Evolutionary conservation across 768 basidiomycete species (phyloP).

Genomic region (Neoboletus subvelutipes): DNA sequence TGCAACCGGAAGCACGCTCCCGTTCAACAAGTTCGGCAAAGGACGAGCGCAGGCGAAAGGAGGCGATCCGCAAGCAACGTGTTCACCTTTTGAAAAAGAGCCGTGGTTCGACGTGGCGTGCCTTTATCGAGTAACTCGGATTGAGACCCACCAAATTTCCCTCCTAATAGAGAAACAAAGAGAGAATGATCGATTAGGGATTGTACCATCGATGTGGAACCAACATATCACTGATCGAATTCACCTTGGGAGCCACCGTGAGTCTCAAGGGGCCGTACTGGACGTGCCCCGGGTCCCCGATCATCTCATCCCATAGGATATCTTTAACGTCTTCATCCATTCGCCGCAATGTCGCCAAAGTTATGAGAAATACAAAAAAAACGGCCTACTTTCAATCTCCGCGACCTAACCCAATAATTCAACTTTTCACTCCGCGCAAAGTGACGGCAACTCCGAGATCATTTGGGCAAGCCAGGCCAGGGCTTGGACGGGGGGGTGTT

Average conservation of each 20-base stretch:
- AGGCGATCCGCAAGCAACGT: conserved; percentile 72
- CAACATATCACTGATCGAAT: not conserved
- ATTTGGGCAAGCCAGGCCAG: not conserved
- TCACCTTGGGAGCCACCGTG: conserved; percentile 59
- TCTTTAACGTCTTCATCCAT: conserved; percentile 39
- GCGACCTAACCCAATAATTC: conserved; percentile 9
- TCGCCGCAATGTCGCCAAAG: not conserved
- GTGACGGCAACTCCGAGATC: conserved; percentile 1
- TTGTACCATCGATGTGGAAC: conserved; percentile 1
- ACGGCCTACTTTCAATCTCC: conserved; percentile 20
- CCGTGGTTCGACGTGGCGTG: not conserved
- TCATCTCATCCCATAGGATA: conserved; percentile 46
- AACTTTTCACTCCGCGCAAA: conserved; percentile 13
- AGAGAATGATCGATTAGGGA: not conserved
- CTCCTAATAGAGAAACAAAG: conserved; percentile 38
- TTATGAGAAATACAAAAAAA: not conserved
- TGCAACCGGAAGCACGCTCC: conserved; percentile 43
- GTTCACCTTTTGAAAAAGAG: conserved; percentile 49
- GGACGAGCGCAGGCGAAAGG: conserved; percentile 66
- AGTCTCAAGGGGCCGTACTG: conserved; percentile 54
- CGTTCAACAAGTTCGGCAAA: conserved; percentile 67
- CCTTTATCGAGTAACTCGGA: conserved; percentile 8
- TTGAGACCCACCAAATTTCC: conserved; percentile 52
- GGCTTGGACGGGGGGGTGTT: not conserved
- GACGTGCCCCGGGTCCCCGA: conserved; percentile 44